Conservation (phyloP, 805 yeast genomes). For the Sugiyamaella qingdaonensis region DNA sequence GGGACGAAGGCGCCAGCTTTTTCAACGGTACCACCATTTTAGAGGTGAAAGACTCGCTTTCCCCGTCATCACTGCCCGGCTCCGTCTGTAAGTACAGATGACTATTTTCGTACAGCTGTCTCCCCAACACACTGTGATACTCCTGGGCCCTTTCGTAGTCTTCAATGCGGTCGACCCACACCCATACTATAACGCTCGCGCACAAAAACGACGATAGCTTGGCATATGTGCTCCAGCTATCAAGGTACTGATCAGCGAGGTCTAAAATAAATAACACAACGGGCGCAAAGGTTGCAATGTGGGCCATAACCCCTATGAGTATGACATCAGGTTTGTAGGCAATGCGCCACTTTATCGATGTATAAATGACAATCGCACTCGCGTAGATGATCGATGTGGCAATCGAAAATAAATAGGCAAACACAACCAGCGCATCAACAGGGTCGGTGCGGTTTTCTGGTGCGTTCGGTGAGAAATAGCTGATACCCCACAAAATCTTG, state of each 20-base stretch:
- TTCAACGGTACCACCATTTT: background rate
- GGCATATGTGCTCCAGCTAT: constrained; percentile 15
- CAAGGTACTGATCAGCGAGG: constrained; percentile 16
- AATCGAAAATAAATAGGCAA: constrained; percentile 24
- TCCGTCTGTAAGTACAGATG: background rate
- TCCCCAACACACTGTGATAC: constrained; percentile 20
- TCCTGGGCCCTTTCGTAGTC: constrained; percentile 13
- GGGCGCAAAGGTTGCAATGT: constrained; percentile 16
- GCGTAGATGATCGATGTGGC: constrained; percentile 21
- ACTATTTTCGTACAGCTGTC: constrained; percentile 17
- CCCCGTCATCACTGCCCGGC: background rate
- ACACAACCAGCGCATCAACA: constrained; percentile 21
- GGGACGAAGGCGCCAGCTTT: background rate
- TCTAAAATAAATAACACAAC: constrained; percentile 21
- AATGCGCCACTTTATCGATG: constrained; percentile 15
- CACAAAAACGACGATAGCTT: constrained; percentile 13
- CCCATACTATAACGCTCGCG: constrained; percentile 20
- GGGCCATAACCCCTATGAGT: constrained; percentile 16
- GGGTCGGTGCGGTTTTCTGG: constrained; percentile 15
- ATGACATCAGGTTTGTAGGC: constrained; percentile 15
- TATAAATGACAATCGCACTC: constrained; percentile 17
- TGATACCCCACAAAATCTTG: constrained; percentile 14
- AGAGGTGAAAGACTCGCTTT: background rate
- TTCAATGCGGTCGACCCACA: constrained; percentile 22
- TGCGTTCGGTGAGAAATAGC: constrained; percentile 9